Evolutionary conservation across 2,329 filamentous ascomycete species (phyloP).

Genomic region (Colletotrichum sublineola): DNA sequence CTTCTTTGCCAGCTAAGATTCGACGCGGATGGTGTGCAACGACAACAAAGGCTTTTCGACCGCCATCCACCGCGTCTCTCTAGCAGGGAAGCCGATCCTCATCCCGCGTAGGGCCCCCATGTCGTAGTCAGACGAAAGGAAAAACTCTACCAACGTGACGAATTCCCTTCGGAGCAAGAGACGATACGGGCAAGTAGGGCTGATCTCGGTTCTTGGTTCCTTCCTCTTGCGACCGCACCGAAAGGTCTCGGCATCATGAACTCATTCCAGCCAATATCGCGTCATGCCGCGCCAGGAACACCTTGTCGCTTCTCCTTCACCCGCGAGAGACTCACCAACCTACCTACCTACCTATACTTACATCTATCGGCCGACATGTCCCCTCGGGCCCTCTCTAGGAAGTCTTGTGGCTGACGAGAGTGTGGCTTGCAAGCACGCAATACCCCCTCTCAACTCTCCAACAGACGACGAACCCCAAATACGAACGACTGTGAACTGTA

Average conservation of each 20-base stretch:
- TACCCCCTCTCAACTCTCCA: background rate
- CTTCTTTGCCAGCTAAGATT: background rate
- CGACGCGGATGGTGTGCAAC: conserved; percentile 3
- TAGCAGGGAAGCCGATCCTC: conserved; percentile 23
- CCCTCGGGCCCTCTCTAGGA: background rate
- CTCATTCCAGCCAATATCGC: conserved; percentile 32
- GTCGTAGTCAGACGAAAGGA: background rate
- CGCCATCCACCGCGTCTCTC: conserved; percentile 14
- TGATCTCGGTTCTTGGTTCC: conserved; percentile 23
- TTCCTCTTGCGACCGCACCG: conserved; percentile 28
- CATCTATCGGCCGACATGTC: background rate
- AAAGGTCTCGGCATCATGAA: conserved; percentile 32
- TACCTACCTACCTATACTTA: background rate
- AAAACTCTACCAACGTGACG: background rate
- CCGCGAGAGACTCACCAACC: background rate
- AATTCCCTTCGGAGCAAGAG: conserved; percentile 9
- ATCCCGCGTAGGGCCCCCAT: conserved; percentile 6
- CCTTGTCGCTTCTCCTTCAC: background rate
- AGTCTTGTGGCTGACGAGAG: background rate
- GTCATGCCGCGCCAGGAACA: conserved; percentile 4
- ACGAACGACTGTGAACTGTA: background rate
- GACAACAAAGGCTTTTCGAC: background rate
- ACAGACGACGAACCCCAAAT: background rate
- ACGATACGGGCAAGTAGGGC: conserved; percentile 20
- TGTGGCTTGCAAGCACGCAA: background rate